Base-by-base conservation (phyloP, 2,329 filamentous ascomycete species). In the Rhexocercosporidium sp. region DNA sequence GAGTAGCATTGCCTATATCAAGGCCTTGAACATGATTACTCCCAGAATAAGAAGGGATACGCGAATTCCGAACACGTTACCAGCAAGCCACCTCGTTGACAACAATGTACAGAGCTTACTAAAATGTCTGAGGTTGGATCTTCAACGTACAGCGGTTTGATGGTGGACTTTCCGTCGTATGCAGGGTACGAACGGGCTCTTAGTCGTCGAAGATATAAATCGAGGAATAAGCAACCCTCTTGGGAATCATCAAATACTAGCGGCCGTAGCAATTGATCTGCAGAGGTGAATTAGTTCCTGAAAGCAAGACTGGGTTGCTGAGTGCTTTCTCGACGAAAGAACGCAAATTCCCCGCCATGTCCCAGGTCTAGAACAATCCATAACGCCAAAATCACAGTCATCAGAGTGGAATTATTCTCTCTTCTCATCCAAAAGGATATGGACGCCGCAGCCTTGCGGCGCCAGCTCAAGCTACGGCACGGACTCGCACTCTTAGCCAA, bases 361-460 rank as follows among this genome's bases (percentile, higher is more conserved):
- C 31, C 25, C 54, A 39, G n/a, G 54, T 39, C 54, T 57, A 57
- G 31, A 56, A 9, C 31, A 22, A 37, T n/a, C 31, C 37, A 34
- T 34, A 22, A 41, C 31, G 34, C 54, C 31, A 39, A 57, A 39
- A 57, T 25, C 34, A 57, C 54, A 57, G 54, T 57, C 54, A 57
- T 57, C 54, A 39, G 31, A n/a, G 11, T 37, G 5, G 20, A 57
- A 57, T 41, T 18, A 37, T 3, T n/a, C 14, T 20, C 14, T n/a
- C 12, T 39, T 34, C 12, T 25, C 54, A 7, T 39, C 54, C 34
- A 39, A 57, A 57, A 41, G 54, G 54, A n/a, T 57, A 41, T 41
- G 34, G 54, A 25, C 54, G 54, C 34, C 54, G 54, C 54, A 57
- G 54, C n/a, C 54, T 57, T 57, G 54, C 54, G 31, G 54, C 20